Evolutionary conservation across 495 filamentous ascomycete genomes (phyloP).

Genomic region (Podospora pseudopauciseta): DNA sequence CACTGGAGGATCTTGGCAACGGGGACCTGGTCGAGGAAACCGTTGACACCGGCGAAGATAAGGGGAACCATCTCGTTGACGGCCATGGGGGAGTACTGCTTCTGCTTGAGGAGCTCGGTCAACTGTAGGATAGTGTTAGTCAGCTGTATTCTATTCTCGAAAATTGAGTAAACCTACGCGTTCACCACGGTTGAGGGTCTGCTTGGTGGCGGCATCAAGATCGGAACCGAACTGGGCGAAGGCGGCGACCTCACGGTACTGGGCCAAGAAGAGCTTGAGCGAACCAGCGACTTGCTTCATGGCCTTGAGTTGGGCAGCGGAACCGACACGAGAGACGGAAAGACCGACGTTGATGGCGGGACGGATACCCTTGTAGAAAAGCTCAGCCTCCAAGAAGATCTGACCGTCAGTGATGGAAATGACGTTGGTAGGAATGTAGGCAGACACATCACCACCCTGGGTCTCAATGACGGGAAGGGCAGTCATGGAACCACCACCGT

Average conservation of each 20-base stretch:
- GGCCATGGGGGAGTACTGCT: conserved; percentile 98
- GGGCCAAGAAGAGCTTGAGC: conserved; percentile 99
- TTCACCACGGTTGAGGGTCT: conserved; percentile 97
- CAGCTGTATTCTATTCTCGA: background rate
- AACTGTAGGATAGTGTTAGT: conserved; percentile 48
- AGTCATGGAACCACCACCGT: conserved; percentile 93
- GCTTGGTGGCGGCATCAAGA: conserved; percentile 97
- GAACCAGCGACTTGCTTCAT: conserved; percentile 99
- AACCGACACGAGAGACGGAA: conserved; percentile 99
- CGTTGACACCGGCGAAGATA: conserved; percentile 99
- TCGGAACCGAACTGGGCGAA: conserved; percentile 99
- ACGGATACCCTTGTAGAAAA: conserved; percentile 99
- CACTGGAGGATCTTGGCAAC: conserved; percentile 83
- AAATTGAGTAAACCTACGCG: conserved; percentile 58
- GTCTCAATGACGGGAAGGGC: conserved; percentile 98
- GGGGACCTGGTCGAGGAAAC: conserved; percentile 81
- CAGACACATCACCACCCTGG: conserved; percentile 99
- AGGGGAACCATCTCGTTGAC: conserved; percentile 99
- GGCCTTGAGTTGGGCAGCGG: conserved; percentile 98
- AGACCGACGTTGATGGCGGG: conserved; percentile 99
- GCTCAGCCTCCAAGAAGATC: conserved; percentile 98
- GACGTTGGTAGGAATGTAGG: conserved; percentile 99
- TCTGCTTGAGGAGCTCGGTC: conserved; percentile 99
- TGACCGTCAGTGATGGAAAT: conserved; percentile 99
- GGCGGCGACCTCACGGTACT: conserved; percentile 99